Percentiles rank a stretch among this genome's conserved stretches.
Conservation (phyloP, 2,329 filamentous ascomycete species). For the Arthroderma sp. region DNA sequence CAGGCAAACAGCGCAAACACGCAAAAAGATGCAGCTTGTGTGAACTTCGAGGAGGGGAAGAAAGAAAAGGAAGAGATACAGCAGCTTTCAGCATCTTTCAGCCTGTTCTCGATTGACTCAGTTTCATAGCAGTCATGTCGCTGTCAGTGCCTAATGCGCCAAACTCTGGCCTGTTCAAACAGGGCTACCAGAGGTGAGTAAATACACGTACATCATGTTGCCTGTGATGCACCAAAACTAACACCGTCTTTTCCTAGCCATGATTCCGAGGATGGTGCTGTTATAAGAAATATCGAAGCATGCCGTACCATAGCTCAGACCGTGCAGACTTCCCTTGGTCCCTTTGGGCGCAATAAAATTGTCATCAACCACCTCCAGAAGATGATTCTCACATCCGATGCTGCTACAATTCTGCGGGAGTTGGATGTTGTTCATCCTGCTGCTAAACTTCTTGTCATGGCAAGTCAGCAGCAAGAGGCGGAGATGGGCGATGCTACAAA, state of each 20-base stretch:
- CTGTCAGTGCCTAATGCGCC: constrained; percentile 90
- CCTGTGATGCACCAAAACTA: background rate
- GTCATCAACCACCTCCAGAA: constrained; percentile 99
- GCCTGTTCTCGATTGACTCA: background rate
- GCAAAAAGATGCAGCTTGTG: background rate
- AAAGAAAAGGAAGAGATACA: background rate
- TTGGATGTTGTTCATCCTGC: constrained; percentile 97
- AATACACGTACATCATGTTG: constrained; percentile 12
- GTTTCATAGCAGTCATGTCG: constrained; percentile 53
- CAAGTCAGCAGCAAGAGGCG: constrained; percentile 93
- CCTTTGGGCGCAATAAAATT: constrained; percentile 97
- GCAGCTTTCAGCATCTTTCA: background rate
- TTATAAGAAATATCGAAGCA: constrained; percentile 96
- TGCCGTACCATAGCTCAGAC: constrained; percentile 92
- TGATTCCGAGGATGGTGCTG: constrained; percentile 96
- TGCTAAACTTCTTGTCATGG: constrained; percentile 96
- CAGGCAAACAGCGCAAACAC: constrained; percentile 9
- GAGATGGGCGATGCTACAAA: constrained; percentile 99
- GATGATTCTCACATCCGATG: constrained; percentile 98
- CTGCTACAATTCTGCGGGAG: constrained; percentile 91
- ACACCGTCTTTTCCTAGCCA: constrained; percentile 48
- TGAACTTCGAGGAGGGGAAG: no score
- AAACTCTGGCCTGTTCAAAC: constrained; percentile 87
- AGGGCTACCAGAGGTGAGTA: constrained; percentile 83
- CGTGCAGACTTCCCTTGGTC: constrained; percentile 90